Percentiles rank a stretch among this genome's conserved stretches.
These are phyloP conservation scores for Solanum clarkiae DNA, from an alignment of 257 asterid genomes.

Conservation along the genomic window DNA sequence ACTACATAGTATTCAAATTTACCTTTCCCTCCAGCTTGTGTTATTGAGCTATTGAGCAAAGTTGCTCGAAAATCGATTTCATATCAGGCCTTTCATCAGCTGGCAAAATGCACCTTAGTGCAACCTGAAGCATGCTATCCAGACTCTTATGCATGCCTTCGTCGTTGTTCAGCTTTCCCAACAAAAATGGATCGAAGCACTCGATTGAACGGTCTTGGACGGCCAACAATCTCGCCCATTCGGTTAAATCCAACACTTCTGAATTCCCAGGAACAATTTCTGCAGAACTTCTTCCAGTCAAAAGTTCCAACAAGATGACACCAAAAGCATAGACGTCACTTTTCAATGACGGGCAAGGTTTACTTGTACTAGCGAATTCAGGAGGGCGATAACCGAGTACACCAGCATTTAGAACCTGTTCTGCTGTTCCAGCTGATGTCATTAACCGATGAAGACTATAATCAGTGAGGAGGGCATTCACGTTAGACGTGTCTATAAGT, in stretches of 20 bases:
- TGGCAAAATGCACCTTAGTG: constrained; percentile 62
- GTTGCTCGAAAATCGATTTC: constrained; percentile 55
- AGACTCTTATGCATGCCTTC: constrained; percentile 17
- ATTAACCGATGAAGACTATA: constrained; percentile 75
- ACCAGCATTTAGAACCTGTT: constrained; percentile 64
- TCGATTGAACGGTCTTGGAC: constrained; percentile 37
- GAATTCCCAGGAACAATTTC: constrained; percentile 41
- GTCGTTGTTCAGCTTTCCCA: constrained; percentile 10
- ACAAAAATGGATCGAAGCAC: constrained; percentile 37
- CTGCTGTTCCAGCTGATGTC: constrained; percentile 71
- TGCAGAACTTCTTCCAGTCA: constrained; percentile 59
- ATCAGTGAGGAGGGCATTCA: constrained; percentile 51
- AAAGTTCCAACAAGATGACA: constrained; percentile 53
- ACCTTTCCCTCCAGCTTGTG: not conserved
- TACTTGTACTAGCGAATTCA: constrained; percentile 63
- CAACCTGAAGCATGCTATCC: constrained; percentile 43
- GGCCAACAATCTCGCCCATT: constrained; percentile 68
- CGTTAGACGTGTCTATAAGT: constrained; percentile 33
- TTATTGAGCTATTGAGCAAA: constrained; percentile 22
- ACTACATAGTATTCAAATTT: not conserved
- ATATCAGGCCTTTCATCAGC: constrained; percentile 79
- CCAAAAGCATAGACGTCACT: constrained; percentile 85
- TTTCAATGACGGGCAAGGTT: constrained; percentile 73
- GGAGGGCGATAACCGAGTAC: constrained; percentile 88
- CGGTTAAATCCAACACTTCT: constrained; percentile 47